Percentiles rank a stretch among this genome's conserved stretches.
These are phyloP conservation scores for Lecanicillium sp. DNA, from an alignment of 2,329 filamentous ascomycete species.

Conservation along the genomic window DNA sequence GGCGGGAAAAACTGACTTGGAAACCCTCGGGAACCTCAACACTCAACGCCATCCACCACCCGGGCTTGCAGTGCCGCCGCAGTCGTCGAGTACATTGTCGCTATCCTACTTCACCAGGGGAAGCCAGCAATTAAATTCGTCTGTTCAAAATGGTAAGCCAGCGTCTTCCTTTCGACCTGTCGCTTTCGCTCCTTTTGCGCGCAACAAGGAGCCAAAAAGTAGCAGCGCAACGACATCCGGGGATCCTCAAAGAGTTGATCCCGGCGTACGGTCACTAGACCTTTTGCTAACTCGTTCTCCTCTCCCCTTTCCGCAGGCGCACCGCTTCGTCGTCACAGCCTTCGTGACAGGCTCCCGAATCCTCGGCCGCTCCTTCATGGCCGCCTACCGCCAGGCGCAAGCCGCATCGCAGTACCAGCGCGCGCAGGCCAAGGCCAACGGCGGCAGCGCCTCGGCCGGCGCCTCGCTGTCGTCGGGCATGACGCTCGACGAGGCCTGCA, in stretches of 20 bases:
- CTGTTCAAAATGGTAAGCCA: conserved; percentile 8
- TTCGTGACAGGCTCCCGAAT: conserved; percentile 86
- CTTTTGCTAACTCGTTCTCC: background rate
- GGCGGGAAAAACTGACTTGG: no score
- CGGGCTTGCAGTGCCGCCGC: no score
- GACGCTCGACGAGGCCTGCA: conserved; percentile 92
- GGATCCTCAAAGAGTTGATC: no score
- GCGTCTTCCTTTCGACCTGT: background rate
- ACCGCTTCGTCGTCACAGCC: conserved; percentile 83
- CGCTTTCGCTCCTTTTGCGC: no score
- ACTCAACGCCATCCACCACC: no score
- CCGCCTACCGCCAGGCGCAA: conserved; percentile 92
- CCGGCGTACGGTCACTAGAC: no score
- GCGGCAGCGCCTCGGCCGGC: conserved; percentile 46
- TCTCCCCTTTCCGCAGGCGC: no score
- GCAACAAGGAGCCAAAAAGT: no score
- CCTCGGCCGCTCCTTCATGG: conserved; percentile 83
- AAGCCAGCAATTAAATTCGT: conserved; percentile 9
- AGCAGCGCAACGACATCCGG: no score
- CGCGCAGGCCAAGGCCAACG: conserved; percentile 57
- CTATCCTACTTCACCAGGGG: no score
- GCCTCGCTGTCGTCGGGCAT: conserved; percentile 60
- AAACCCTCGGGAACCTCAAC: no score
- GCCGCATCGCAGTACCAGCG: conserved; percentile 78
- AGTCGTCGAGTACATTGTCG: no score